Evolutionary conservation across 306 rosid species (phyloP).

Genomic region (Gynostemma pentaphyllum): DNA sequence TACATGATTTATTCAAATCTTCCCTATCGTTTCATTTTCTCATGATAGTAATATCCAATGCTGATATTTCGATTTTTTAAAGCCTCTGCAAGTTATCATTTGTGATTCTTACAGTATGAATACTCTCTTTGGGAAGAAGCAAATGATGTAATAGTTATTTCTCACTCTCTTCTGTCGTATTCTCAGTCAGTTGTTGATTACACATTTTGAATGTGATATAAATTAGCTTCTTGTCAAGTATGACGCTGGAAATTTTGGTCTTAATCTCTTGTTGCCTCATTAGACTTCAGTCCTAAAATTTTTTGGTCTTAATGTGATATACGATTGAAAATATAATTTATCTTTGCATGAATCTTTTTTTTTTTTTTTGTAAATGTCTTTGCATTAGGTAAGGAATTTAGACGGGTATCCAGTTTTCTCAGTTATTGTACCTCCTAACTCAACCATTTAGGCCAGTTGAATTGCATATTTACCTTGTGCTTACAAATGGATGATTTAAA

Average conservation of each 20-base stretch:
- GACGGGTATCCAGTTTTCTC: not conserved
- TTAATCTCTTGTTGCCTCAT: not conserved
- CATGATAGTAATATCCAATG: not conserved
- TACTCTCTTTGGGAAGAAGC: not conserved
- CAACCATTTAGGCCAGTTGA: not conserved
- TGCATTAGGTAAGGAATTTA: not conserved
- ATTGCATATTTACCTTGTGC: not conserved
- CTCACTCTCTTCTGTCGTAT: not conserved
- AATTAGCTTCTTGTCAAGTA: not conserved
- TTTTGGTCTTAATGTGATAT: not conserved
- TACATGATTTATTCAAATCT: not conserved
- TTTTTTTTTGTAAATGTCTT: not conserved
- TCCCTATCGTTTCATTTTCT: not conserved
- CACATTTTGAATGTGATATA: not conserved
- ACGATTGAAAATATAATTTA: not conserved
- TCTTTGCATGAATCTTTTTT: not conserved
- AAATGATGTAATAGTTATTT: not conserved
- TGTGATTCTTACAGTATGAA: not conserved
- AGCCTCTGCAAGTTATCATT: not conserved
- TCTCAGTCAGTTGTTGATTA: not conserved
- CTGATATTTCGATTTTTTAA: not conserved
- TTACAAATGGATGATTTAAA: not conserved
- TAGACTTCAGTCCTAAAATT: not conserved
- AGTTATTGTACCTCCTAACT: not conserved
- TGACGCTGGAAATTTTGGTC: not conserved